These are phyloP conservation scores for Phytophthora hybrid DNA, from an alignment of 352 stramenopile species.

Conservation along the genomic window DNA sequence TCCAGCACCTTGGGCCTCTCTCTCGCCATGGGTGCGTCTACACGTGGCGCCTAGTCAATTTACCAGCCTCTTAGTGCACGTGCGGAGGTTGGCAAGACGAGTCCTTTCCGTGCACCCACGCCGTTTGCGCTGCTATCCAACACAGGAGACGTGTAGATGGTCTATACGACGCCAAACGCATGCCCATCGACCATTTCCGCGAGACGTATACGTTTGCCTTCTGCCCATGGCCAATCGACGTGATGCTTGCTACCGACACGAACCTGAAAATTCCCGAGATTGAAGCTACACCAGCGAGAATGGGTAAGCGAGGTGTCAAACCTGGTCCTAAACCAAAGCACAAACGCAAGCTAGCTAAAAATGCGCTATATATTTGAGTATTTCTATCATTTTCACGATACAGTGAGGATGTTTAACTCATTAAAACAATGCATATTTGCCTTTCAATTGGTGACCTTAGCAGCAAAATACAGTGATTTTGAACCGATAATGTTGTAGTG, in stretches of 20 bases:
- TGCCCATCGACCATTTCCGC: conserved; percentile 13
- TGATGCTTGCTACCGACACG: neutral
- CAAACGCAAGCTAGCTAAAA: neutral
- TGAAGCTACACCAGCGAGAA: neutral
- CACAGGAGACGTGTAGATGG: neutral
- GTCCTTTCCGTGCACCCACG: conserved; percentile 19
- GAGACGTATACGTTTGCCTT: conserved; percentile 18
- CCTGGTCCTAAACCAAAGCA: neutral
- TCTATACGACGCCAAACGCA: conserved; percentile 10
- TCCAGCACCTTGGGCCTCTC: neutral
- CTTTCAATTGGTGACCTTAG: neutral
- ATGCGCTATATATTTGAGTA: neutral
- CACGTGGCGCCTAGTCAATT: conserved; percentile 14
- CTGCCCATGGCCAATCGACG: conserved; percentile 2
- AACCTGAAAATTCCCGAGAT: neutral
- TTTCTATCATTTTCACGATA: neutral
- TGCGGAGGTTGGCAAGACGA: conserved; percentile 21
- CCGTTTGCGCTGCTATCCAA: conserved; percentile 4
- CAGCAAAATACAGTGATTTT: neutral
- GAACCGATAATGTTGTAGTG: neutral
- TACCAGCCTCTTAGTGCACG: conserved; percentile 6
- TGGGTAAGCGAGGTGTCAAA: neutral
- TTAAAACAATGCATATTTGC: neutral
- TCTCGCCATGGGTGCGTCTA: neutral
- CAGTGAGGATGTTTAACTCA: neutral